A percentile compares a stretch with the other conserved stretches of the same genome.
Conservation (phyloP, 805 yeast genomes). For the Starmera caribaea region DNA sequence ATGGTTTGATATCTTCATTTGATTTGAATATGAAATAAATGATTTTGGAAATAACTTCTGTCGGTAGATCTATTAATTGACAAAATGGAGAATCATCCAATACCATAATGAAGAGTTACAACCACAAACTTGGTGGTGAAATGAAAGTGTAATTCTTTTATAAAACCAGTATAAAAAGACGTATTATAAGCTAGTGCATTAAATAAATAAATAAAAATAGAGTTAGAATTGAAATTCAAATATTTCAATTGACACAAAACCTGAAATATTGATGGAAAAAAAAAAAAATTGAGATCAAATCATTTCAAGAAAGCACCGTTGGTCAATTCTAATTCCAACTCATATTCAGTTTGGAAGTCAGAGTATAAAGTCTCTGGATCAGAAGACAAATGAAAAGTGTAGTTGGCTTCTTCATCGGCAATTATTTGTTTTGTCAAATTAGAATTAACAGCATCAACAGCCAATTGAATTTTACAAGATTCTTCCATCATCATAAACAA, state of each 20-base stretch:
- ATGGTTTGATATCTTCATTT: conserved; percentile 3
- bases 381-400: conserved; percentile 46
- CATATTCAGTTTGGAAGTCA: conserved; percentile 66
- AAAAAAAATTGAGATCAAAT: background rate
- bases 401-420: conserved; percentile 56
- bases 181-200: too few species aligned
- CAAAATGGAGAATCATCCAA: too few species aligned
- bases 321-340: conserved; percentile 30
- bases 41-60: conserved; percentile 8
- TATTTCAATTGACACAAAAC: too few species aligned
- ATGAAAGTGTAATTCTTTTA: too few species aligned
- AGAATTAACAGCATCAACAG: conserved; percentile 43
- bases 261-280: too few species aligned
- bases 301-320: conserved; percentile 17
- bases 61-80: conserved; percentile 5
- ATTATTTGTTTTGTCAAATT: conserved; percentile 30
- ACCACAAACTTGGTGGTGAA: too few species aligned
- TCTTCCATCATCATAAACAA: conserved; percentile 55
- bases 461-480: conserved; percentile 54
- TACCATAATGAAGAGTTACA: too few species aligned
- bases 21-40: conserved; percentile 2
- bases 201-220: too few species aligned
- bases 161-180: too few species aligned
- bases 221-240: too few species aligned
- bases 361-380: conserved; percentile 63